Evolutionary conservation across 345 rosid species (phyloP).

Genomic region (Adansonia digitata): DNA sequence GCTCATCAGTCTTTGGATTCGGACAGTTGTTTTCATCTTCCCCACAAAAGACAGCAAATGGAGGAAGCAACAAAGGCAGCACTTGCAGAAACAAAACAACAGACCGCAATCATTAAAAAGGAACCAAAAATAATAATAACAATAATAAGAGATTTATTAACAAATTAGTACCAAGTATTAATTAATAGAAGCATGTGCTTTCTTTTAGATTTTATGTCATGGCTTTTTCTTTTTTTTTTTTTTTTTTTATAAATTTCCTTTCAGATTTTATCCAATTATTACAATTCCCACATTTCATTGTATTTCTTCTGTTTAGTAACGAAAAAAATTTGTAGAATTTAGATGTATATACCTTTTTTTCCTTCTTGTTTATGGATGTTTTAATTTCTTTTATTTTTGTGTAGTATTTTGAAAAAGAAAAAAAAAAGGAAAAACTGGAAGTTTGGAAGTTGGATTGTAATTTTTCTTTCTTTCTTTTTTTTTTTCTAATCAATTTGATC

Average conservation of each 20-base stretch:
- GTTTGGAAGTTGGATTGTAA: conserved; percentile 5
- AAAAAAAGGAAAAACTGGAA: not conserved
- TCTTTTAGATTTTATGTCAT: not conserved
- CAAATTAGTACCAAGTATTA: conserved; percentile 11
- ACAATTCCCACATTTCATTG: not conserved
- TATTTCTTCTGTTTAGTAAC: too few relatives aligned
- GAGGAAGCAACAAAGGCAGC: conserved; percentile 20
- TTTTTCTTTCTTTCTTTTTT: not conserved
- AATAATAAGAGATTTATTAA: conserved; percentile 3
- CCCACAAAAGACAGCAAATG: conserved; percentile 37
- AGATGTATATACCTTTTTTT: not conserved
- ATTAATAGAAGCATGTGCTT: too few relatives aligned
- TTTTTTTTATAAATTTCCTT: too few relatives aligned
- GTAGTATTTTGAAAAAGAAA: not conserved
- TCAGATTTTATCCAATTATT: too few relatives aligned
- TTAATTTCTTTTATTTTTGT: not conserved
- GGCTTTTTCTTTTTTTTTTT: too few relatives aligned
- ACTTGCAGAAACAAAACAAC: conserved; percentile 20
- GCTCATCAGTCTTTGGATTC: conserved; percentile 46
- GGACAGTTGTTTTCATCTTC: conserved; percentile 53
- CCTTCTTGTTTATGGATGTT: not conserved
- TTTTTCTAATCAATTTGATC: too few relatives aligned
- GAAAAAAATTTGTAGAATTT: not conserved
- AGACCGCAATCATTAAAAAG: conserved; percentile 16
- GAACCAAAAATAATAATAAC: not conserved